Conservation (phyloP, 1,284 basidiomycete species). For the Marasmius sp. region DNA sequence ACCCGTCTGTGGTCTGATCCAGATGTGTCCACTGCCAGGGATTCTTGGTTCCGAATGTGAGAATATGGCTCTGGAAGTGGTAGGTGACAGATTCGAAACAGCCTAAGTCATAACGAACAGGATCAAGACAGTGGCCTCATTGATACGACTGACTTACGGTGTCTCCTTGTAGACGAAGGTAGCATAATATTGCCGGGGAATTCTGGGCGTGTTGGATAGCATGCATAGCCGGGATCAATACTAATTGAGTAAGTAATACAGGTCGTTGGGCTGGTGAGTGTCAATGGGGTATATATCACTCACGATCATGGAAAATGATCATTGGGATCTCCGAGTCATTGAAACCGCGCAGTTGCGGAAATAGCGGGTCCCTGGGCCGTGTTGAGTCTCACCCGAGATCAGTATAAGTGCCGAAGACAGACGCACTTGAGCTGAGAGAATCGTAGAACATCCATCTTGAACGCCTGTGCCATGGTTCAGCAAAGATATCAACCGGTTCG, state of each 20-base stretch:
- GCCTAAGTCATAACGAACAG: no score
- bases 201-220: not conserved
- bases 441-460: not conserved
- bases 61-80: no score
- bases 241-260: not conserved
- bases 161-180: not conserved
- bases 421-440: not conserved
- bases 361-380: not conserved
- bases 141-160: constrained; percentile 10
- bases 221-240: not conserved
- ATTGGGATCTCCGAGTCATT: not conserved
- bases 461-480: not conserved
- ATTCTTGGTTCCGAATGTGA: no score
- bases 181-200: not conserved
- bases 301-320: not conserved
- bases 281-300: not conserved
- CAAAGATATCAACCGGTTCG: not conserved
- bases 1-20: no score
- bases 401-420: not conserved
- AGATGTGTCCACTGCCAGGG: no score
- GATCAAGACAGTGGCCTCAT: no score
- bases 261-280: not conserved
- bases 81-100: no score
- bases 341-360: not conserved
- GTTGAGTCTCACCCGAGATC: not conserved